Percentiles rank a stretch among this genome's conserved stretches.
Evolutionary conservation across 306 rosid species (phyloP).

Genomic region (Acacia acuminata): DNA sequence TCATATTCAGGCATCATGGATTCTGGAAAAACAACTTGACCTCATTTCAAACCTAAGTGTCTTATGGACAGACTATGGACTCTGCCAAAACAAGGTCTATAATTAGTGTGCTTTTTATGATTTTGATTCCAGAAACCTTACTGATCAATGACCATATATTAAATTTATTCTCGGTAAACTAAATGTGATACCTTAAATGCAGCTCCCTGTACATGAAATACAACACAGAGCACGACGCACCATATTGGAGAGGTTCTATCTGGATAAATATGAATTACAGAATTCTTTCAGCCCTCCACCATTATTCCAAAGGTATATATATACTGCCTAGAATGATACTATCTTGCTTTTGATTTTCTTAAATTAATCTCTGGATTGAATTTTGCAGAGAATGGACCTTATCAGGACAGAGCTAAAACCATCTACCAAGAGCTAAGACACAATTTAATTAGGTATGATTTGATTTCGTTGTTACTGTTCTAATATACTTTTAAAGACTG

Average conservation of each 20-base stretch:
- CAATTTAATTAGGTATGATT: slow-evolving; percentile 74
- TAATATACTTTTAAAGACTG: neutral
- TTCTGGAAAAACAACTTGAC: slow-evolving; percentile 87
- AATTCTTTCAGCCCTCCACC: slow-evolving; percentile 84
- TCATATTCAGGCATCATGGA: slow-evolving; percentile 69
- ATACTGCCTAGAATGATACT: slow-evolving; percentile 23
- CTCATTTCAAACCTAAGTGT: slow-evolving; percentile 74
- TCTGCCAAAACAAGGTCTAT: slow-evolving; percentile 85
- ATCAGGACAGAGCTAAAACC: slow-evolving; percentile 66
- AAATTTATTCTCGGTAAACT: slow-evolving; percentile 17
- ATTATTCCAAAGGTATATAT: slow-evolving; percentile 82
- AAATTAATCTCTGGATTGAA: slow-evolving; percentile 29
- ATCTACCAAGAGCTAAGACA: slow-evolving; percentile 70
- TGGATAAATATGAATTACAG: slow-evolving; percentile 85
- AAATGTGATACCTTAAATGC: slow-evolving; percentile 10
- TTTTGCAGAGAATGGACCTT: slow-evolving; percentile 73
- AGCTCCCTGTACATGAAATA: slow-evolving; percentile 88
- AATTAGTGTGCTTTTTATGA: slow-evolving; percentile 8
- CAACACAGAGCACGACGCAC: slow-evolving; percentile 95
- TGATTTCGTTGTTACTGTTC: neutral
- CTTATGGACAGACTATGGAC: slow-evolving; percentile 88
- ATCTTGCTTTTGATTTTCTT: neutral
- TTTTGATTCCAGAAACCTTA: no score
- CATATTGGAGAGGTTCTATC: slow-evolving; percentile 92
- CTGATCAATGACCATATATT: slow-evolving; percentile 19